Percentiles rank a stretch among this genome's conserved stretches.
Conservation (phyloP, 305 asterid genomes). For the Fraxinus platypoda region DNA sequence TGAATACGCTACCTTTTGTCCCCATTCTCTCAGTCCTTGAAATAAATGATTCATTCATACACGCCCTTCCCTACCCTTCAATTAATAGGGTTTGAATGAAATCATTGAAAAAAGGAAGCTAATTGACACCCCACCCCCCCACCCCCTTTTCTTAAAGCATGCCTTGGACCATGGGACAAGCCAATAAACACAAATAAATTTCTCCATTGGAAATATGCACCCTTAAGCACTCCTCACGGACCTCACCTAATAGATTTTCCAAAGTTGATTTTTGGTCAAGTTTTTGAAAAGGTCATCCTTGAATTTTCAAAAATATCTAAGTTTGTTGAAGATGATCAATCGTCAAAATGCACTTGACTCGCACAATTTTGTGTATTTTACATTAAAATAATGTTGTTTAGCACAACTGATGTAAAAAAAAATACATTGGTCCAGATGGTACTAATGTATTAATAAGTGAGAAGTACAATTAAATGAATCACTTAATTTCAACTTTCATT, state of each 20-base stretch:
- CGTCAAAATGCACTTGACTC: not conserved
- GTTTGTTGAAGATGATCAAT: not conserved
- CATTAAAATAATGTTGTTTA: no score
- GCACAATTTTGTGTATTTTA: not conserved
- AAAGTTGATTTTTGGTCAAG: not conserved
- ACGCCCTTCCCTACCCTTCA: constrained; percentile 14
- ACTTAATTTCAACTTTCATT: no score
- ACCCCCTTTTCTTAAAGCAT: constrained; percentile 17
- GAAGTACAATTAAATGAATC: no score
- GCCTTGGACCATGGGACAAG: constrained; percentile 59
- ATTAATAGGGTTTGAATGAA: constrained; percentile 25
- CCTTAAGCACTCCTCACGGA: not conserved
- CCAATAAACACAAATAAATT: constrained; percentile 16
- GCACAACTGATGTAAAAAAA: no score
- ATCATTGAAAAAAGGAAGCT: constrained; percentile 31
- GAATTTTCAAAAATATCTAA: not conserved
- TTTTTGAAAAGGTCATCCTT: not conserved
- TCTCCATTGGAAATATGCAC: not conserved
- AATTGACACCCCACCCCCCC: not conserved
- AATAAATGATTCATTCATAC: not conserved
- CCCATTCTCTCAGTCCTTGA: constrained; percentile 22
- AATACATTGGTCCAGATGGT: no score
- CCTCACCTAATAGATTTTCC: not conserved
- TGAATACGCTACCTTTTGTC: constrained; percentile 40
- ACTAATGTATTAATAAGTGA: no score